A percentile compares a stretch with the other conserved stretches of the same genome.
These are phyloP conservation scores for Gossypium davidsonii DNA, from an alignment of 441 rosid genomes.

Conservation along the genomic window DNA sequence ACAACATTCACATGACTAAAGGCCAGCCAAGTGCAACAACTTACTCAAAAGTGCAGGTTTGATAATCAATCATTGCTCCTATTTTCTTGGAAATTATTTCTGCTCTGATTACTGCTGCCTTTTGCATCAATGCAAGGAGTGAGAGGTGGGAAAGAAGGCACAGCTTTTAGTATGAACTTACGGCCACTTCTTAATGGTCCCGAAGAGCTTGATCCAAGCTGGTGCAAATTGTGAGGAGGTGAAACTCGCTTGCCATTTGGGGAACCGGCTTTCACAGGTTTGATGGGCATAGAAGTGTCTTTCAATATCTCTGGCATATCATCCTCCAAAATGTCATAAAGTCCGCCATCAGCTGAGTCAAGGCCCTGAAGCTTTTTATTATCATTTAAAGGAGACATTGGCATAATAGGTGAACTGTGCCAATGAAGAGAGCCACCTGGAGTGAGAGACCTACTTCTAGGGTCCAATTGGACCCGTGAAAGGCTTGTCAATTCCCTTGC, in stretches of 20 bases:
- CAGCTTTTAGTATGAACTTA: conserved; percentile 48
- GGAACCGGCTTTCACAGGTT: conserved; percentile 42
- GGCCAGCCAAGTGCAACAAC: neutral
- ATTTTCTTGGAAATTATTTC: conserved; percentile 16
- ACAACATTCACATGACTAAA: neutral
- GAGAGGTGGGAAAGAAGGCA: conserved; percentile 56
- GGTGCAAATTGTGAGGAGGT: conserved; percentile 36
- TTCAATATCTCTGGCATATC: conserved; percentile 47
- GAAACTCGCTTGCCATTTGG: conserved; percentile 52
- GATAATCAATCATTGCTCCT: conserved; percentile 10
- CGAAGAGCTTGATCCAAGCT: conserved; percentile 32
- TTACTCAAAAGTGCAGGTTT: conserved; percentile 9
- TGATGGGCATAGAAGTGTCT: conserved; percentile 27
- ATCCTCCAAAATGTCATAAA: conserved; percentile 28
- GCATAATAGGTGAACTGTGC: conserved; percentile 35
- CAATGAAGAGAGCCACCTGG: conserved; percentile 29
- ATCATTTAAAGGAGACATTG: conserved; percentile 25
- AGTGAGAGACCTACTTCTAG: conserved; percentile 24
- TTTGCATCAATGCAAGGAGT: conserved; percentile 35
- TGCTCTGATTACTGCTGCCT: conserved; percentile 16
- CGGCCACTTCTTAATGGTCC: conserved; percentile 45
- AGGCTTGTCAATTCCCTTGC: conserved; percentile 19
- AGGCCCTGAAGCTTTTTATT: conserved; percentile 24
- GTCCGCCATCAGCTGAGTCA: conserved; percentile 19
- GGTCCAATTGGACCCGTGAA: conserved; percentile 22